phyloP scores from a whole-genome alignment of 225 moss, liverwort and hornwort species.

The Marchantia polymorpha region DNA sequence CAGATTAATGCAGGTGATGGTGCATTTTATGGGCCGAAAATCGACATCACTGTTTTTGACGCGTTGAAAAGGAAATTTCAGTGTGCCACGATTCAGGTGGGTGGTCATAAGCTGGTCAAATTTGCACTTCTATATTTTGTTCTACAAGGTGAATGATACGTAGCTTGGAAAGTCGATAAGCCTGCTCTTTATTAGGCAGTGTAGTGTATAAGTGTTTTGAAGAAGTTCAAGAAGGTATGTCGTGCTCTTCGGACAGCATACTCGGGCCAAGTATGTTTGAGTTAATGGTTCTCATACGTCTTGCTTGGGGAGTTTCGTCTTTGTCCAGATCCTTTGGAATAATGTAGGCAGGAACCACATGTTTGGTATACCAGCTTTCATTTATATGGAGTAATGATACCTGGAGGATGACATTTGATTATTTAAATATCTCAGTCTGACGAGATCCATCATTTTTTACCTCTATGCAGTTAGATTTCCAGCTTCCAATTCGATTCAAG shows the following conservation, averaged over 20 bases:
- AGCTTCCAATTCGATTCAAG: conserved; percentile 86
- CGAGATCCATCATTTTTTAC: neutral
- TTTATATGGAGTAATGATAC: too few species aligned
- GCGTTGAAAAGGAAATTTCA: conserved; percentile 94
- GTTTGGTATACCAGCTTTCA: too few species aligned
- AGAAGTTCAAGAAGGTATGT: neutral
- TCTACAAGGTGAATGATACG: too few species aligned
- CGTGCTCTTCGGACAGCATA: neutral
- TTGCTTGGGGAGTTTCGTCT: neutral
- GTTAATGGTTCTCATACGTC: neutral
- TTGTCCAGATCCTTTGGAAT: neutral
- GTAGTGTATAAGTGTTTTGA: neutral
- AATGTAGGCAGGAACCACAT: too few species aligned
- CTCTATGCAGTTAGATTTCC: conserved; percentile 77
- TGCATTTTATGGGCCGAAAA: conserved; percentile 99
- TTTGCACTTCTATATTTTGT: too few species aligned
- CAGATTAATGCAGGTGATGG: conserved; percentile 91
- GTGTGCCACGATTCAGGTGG: conserved; percentile 92
- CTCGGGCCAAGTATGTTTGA: neutral
- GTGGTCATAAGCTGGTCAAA: neutral
- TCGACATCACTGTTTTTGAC: conserved; percentile 88
- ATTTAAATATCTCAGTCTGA: neutral
- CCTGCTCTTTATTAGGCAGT: neutral
- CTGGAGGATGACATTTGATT: too few species aligned
- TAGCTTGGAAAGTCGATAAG: too few species aligned